A percentile compares a stretch with the other conserved stretches of the same genome.
Evolutionary conservation across 1,284 basidiomycete species (phyloP).

Genomic region (Cutaneotrichosporon sp.): DNA sequence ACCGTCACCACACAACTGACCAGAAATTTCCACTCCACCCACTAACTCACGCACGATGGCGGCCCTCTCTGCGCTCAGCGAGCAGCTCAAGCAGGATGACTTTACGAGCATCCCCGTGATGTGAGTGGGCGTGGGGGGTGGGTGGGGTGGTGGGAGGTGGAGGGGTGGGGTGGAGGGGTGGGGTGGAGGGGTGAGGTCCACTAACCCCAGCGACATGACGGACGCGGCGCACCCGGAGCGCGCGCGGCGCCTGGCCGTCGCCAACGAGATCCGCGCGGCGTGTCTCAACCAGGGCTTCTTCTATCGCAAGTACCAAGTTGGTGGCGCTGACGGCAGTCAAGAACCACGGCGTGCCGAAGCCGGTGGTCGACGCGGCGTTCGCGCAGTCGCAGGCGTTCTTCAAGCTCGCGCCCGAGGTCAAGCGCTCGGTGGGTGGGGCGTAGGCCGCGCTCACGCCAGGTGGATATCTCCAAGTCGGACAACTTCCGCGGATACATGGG

Average conservation of each 20-base stretch:
- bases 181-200: too few species aligned
- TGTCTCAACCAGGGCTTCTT: conserved; percentile 77
- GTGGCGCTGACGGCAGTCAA: conserved; percentile 57
- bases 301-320: conserved; percentile 65
- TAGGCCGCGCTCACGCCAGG: conserved; percentile 55
- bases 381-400: conserved; percentile 65
- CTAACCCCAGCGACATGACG: conserved; percentile 60
- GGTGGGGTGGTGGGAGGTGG: too few species aligned
- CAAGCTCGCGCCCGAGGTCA: conserved; percentile 60
- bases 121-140: too few species aligned
- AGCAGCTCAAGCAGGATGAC: conserved; percentile 20
- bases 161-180: too few species aligned
- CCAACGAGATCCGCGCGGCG: conserved; percentile 64
- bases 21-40: background rate
- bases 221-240: conserved; percentile 57
- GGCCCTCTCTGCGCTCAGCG: conserved; percentile 16
- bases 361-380: conserved; percentile 58
- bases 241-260: conserved; percentile 58
- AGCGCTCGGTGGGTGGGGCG: conserved; percentile 65
- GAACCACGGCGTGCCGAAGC: conserved; percentile 67
- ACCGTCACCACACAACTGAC: too few species aligned
- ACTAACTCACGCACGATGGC: conserved; percentile 11
- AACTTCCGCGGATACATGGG: conserved; percentile 71
- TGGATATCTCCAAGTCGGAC: conserved; percentile 69
- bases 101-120: conserved; percentile 34